Conservation (phyloP, 2,329 filamentous ascomycete genomes). For the Aaosphaeria pasadenensis region DNA sequence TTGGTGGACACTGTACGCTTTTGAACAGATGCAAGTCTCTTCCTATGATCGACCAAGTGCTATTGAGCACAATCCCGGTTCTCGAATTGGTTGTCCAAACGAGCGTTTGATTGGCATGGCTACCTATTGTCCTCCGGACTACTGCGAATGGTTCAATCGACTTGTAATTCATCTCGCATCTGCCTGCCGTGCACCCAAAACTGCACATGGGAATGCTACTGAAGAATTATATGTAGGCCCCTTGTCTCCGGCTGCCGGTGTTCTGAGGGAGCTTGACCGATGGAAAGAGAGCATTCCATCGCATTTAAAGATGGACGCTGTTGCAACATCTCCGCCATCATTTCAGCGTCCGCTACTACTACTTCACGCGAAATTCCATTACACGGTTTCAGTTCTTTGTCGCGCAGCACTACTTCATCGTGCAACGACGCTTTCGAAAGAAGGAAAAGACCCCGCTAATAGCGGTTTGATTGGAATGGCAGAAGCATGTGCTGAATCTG, state of each 20-base stretch:
- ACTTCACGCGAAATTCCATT: conserved; percentile 41
- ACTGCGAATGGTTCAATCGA: conserved; percentile 37
- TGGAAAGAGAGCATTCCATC: conserved; percentile 40
- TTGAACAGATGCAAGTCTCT: conserved; percentile 48
- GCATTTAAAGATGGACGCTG: conserved; percentile 34
- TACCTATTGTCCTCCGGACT: conserved; percentile 33
- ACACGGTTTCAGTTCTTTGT: conserved; percentile 38
- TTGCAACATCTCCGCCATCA: conserved; percentile 28
- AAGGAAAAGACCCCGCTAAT: conserved; percentile 22
- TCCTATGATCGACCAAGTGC: conserved; percentile 45
- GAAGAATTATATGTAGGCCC: conserved; percentile 39
- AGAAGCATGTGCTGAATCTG: conserved; percentile 38
- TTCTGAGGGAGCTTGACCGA: conserved; percentile 38
- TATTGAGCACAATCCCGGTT: conserved; percentile 35
- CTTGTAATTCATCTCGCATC: conserved; percentile 37
- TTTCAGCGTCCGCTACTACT: conserved; percentile 39
- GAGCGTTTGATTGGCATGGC: conserved; percentile 36
- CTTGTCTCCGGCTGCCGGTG: conserved; percentile 36
- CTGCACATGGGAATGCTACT: conserved; percentile 18
- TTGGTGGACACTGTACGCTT: conserved; percentile 52
- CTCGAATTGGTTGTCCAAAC: conserved; percentile 34
- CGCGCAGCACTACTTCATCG: conserved; percentile 39
- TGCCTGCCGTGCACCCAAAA: conserved; percentile 38
- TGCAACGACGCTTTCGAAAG: conserved; percentile 28
- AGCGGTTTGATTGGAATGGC: conserved; percentile 30